Conservation (phyloP, 2,329 filamentous ascomycete species). For the Hymenoscyphus linearis region DNA sequence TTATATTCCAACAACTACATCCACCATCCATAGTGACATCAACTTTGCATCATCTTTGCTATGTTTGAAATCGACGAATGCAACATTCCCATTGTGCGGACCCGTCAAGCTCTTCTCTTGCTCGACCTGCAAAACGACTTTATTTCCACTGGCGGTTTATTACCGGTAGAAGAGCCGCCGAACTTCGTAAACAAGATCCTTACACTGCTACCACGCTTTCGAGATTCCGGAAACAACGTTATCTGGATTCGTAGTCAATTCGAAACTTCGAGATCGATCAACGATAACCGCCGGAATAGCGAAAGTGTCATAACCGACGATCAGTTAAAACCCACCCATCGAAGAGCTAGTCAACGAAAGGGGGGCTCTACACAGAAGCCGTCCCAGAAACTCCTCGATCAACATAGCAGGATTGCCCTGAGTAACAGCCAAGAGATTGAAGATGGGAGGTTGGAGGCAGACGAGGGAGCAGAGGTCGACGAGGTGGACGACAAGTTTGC, state of each 20-base stretch:
- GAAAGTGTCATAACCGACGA: slow-evolving; percentile 31
- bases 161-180: slow-evolving; percentile 59
- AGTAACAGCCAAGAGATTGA: slow-evolving; percentile 7
- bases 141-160: slow-evolving; percentile 58
- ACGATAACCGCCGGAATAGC: slow-evolving; percentile 37
- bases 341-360: slow-evolving; percentile 6
- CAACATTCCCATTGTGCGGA: slow-evolving; percentile 50
- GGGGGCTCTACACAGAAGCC: slow-evolving; percentile 2
- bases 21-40: slow-evolving; percentile 9
- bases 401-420: slow-evolving; percentile 13
- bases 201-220: slow-evolving; percentile 66
- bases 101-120: slow-evolving; percentile 68
- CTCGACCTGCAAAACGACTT: slow-evolving; percentile 93
- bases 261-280: slow-evolving; percentile 52
- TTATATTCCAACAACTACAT: background rate
- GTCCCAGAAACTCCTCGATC: slow-evolving; percentile 14
- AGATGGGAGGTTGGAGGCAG: background rate
- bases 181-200: slow-evolving; percentile 64
- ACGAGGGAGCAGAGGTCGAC: slow-evolving; percentile 2
- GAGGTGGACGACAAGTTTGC: slow-evolving; percentile 15
- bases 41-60: slow-evolving; percentile 15
- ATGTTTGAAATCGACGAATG: slow-evolving; percentile 55
- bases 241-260: slow-evolving; percentile 83
- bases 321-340: slow-evolving; percentile 16
- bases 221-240: slow-evolving; percentile 59